Base-by-base conservation (phyloP, 1,139 yeast genomes). In the Blastobotrys ciferrii region DNA sequence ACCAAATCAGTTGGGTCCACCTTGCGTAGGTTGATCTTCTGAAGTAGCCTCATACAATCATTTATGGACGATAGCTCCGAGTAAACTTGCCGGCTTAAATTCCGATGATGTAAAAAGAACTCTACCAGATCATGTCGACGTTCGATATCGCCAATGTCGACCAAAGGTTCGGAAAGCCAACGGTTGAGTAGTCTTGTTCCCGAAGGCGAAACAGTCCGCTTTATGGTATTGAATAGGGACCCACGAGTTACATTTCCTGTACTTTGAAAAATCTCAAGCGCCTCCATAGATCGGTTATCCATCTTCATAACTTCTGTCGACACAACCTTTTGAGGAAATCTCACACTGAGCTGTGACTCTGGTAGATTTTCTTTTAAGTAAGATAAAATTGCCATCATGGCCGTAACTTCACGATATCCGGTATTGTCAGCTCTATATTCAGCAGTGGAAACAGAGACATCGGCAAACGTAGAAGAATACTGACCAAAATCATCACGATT, bases 151-250 rank as follows among this genome's bases (percentile, higher is more conserved):
- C 62, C 59, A 0, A 78, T 58, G 57, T 84, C 78, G 3, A 85
- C 72, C 0, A 87, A 75, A 0, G 99, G 99, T 0, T 91, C 82
- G 17, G 87, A 75, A 2, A 92, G 68, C 97, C 98, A 89, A 47
- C 83, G 82, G 2, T 83, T 77, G 15, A 92, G 69, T 18, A 86
- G 62, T 43, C 98, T 71, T 0, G 95, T 71, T 0, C 98, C 98
- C 0, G 95, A 81, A 1, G 83, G 76, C 0, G 98, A 88, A 1
- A 78, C 78, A 0, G 98, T 92, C 48, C 84, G 70, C 51, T 80
- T 78, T 6, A 92, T 76, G 0, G 87, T 76, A 14, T 80, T 77
- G 11, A 87, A 69, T 14, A 92, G 67, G 0, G 96, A 82, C 0
- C 96, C 96, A 11, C 76, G 75, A 3, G 70, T 71, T 12, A 82